Percentiles rank a stretch among this genome's conserved stretches.
These are phyloP conservation scores for Bacidia rubella DNA, from an alignment of 495 filamentous ascomycete species.

Conservation along the genomic window DNA sequence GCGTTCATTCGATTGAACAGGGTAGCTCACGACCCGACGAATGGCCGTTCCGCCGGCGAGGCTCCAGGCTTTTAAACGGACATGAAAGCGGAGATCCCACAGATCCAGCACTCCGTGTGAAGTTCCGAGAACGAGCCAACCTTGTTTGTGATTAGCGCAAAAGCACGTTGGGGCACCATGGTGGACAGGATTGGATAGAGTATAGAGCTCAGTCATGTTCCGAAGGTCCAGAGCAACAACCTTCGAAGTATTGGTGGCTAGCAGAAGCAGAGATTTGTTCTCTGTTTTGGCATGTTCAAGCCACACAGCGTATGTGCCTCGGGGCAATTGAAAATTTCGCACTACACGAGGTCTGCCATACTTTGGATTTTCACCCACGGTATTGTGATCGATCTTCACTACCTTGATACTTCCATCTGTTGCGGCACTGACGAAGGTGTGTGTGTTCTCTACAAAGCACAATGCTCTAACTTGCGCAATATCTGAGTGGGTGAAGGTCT, in stretches of 20 bases:
- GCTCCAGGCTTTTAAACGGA: conserved; percentile 80
- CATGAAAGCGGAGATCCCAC: conserved; percentile 90
- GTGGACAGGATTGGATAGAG: conserved; percentile 77
- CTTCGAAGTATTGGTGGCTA: conserved; percentile 76
- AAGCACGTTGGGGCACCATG: conserved; percentile 92
- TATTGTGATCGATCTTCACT: conserved; percentile 67
- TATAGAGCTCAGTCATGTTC: conserved; percentile 70
- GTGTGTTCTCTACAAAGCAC: conserved; percentile 86
- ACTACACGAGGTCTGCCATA: conserved; percentile 68
- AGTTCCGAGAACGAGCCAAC: conserved; percentile 85
- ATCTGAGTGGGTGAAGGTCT: conserved; percentile 62
- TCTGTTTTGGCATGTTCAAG: conserved; percentile 83
- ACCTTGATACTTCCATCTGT: conserved; percentile 85
- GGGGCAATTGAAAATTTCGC: conserved; percentile 66
- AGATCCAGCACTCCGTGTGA: conserved; percentile 86
- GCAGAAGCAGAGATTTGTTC: conserved; percentile 59
- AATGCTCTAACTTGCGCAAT: conserved; percentile 64
- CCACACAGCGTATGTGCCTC: conserved; percentile 73
- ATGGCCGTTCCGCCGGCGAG: conserved; percentile 71
- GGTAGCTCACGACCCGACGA: conserved; percentile 65
- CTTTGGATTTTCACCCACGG: conserved; percentile 42
- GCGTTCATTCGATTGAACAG: conserved; percentile 51
- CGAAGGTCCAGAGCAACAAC: conserved; percentile 78
- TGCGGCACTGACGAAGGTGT: conserved; percentile 80
- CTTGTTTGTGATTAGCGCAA: conserved; percentile 66